Conservation (phyloP, 305 asterid species). For the Fraxinus greggii region DNA sequence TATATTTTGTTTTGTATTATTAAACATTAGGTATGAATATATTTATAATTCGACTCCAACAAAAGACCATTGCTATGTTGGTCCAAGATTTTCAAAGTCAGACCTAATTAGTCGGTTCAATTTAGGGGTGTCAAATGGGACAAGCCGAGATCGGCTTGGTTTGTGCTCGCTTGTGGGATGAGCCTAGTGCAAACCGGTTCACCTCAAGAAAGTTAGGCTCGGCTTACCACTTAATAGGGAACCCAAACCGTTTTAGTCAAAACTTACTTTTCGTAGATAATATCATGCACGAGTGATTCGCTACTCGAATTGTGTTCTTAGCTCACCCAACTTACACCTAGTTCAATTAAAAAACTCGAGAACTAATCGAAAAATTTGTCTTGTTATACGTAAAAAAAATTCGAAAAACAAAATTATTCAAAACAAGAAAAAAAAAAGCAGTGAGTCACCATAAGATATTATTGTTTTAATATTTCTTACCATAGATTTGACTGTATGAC, state of each 20-base stretch:
- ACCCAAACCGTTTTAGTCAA: too few relatives aligned
- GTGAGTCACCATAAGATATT: neutral
- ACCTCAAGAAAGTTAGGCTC: neutral
- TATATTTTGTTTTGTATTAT: neutral
- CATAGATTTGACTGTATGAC: neutral
- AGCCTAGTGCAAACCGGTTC: neutral
- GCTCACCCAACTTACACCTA: neutral
- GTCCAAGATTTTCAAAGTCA: neutral
- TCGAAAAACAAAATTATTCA: neutral
- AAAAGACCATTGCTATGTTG: neutral
- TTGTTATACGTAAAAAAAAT: neutral
- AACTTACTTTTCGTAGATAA: too few relatives aligned
- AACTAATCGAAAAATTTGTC: neutral
- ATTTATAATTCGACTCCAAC: neutral
- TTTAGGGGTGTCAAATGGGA: neutral
- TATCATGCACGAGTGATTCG: neutral
- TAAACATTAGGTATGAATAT: neutral
- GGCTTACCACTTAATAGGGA: neutral
- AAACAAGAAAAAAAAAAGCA: neutral
- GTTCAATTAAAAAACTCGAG: neutral
- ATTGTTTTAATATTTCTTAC: neutral
- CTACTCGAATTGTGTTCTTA: neutral
- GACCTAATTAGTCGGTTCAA: neutral
- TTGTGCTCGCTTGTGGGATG: neutral
- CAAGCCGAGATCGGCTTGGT: neutral